Conservation (phyloP, 495 filamentous ascomycete genomes). For the Penicillium atrosanguineum region DNA sequence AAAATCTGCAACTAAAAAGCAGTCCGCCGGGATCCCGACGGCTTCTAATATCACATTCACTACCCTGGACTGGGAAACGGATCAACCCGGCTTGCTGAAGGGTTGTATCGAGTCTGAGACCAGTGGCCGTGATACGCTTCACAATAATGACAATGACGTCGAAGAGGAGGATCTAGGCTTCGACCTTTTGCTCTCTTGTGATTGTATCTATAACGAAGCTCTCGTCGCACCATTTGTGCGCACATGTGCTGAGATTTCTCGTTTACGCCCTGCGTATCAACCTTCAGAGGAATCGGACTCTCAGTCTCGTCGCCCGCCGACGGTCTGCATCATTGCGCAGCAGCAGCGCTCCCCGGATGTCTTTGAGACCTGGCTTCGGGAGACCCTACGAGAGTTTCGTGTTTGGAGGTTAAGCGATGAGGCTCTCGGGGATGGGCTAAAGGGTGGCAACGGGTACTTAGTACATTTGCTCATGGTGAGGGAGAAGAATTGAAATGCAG, state of each 20-base stretch:
- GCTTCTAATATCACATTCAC: conserved; percentile 41
- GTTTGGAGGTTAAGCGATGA: conserved; percentile 75
- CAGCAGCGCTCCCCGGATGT: conserved; percentile 82
- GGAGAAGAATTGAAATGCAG: conserved; percentile 2
- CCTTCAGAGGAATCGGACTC: conserved; percentile 2
- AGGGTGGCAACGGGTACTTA: conserved; percentile 47
- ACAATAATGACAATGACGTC: background rate
- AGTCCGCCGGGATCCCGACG: background rate
- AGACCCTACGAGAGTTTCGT: conserved; percentile 62
- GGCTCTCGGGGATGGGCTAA: conserved; percentile 53
- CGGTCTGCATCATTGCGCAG: conserved; percentile 75
- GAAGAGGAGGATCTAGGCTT: conserved; percentile 33
- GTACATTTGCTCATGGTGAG: conserved; percentile 40
- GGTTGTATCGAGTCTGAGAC: conserved; percentile 18
- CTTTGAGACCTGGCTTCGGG: conserved; percentile 76
- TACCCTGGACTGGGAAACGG: conserved; percentile 45
- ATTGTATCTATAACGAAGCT: conserved; percentile 87
- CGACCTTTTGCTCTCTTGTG: conserved; percentile 74
- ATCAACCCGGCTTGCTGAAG: conserved; percentile 33
- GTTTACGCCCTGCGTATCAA: conserved; percentile 42
- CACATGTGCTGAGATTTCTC: conserved; percentile 77
- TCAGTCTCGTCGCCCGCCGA: conserved; percentile 35
- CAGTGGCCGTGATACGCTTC: background rate
- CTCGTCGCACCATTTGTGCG: conserved; percentile 80
- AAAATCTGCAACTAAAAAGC: conserved; percentile 23